phyloP scores from a whole-genome alignment of 805 yeast species.

The Priceomyces haplophilus region DNA sequence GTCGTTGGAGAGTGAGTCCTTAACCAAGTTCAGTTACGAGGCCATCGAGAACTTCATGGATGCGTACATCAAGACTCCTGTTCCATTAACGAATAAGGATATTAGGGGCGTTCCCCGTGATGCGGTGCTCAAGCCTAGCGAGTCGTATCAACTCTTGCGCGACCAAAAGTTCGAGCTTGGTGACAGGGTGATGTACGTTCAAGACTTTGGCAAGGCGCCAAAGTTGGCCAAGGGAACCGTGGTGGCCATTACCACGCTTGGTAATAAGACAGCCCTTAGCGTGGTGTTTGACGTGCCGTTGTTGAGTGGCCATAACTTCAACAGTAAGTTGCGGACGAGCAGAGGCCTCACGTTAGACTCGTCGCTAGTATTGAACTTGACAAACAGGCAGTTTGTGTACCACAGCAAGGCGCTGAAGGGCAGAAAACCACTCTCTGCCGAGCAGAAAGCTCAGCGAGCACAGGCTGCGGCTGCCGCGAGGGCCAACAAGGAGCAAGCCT shows the following conservation, averaged over 20 bases:
- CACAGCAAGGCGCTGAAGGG: conserved; percentile 63
- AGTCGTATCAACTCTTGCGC: conserved; percentile 66
- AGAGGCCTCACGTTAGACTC: conserved; percentile 86
- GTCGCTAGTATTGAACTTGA: conserved; percentile 72
- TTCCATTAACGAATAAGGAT: conserved; percentile 47
- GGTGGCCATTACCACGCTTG: conserved; percentile 57
- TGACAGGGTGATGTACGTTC: conserved; percentile 83
- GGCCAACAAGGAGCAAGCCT: conserved; percentile 7
- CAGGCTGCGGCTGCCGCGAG: conserved; percentile 7
- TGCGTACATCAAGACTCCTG: conserved; percentile 45
- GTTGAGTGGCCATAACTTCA: conserved; percentile 77
- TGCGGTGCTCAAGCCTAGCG: conserved; percentile 75
- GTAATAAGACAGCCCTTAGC: conserved; percentile 63
- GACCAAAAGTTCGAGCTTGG: conserved; percentile 80
- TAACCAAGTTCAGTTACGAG: conserved; percentile 61
- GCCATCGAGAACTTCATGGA: conserved; percentile 64
- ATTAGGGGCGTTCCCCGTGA: conserved; percentile 80
- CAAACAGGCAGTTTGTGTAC: conserved; percentile 70
- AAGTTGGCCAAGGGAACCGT: conserved; percentile 87
- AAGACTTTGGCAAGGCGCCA: conserved; percentile 87
- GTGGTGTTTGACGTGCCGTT: conserved; percentile 82
- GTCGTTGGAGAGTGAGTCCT: conserved; percentile 72
- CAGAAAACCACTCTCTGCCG: conserved; percentile 13
- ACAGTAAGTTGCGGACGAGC: conserved; percentile 70
- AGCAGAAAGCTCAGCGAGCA: conserved; percentile 18